Evolutionary conservation across 2,329 filamentous ascomycete genomes (phyloP).

Genomic region (Trichoderma sp.): DNA sequence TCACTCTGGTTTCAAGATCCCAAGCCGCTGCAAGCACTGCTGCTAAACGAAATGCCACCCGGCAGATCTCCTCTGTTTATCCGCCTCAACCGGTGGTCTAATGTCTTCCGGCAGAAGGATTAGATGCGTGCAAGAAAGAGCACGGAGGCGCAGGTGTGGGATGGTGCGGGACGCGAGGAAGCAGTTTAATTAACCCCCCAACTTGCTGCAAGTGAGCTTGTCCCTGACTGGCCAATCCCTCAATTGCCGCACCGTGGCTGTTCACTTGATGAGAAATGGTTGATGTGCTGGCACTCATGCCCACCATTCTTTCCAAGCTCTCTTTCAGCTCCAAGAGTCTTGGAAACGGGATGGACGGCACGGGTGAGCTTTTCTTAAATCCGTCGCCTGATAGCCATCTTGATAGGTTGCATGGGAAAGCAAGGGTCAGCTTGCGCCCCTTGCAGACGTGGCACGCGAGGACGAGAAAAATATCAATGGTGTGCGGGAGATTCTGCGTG

Average conservation of each 20-base stretch:
- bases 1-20: constrained; percentile 2
- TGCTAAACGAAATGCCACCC: background rate
- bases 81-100: background rate
- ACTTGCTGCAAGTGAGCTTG: background rate
- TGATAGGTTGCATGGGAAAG: constrained; percentile 21
- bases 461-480: background rate
- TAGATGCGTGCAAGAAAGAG: background rate
- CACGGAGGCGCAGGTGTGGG: background rate
- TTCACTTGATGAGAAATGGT: background rate
- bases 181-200: constrained; percentile 9
- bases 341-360: background rate
- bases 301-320: background rate
- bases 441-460: constrained; percentile 13
- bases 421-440: constrained; percentile 12
- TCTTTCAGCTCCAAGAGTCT: background rate
- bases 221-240: background rate
- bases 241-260: background rate
- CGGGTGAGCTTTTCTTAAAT: background rate
- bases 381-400: background rate
- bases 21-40: background rate
- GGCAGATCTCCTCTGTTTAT: constrained; percentile 8
- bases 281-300: background rate
- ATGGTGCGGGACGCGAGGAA: constrained; percentile 15
- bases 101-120: background rate
- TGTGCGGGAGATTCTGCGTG: background rate